These are phyloP conservation scores for Heterotrichella gracilis DNA, from an alignment of 352 stramenopile species.

Conservation along the genomic window DNA sequence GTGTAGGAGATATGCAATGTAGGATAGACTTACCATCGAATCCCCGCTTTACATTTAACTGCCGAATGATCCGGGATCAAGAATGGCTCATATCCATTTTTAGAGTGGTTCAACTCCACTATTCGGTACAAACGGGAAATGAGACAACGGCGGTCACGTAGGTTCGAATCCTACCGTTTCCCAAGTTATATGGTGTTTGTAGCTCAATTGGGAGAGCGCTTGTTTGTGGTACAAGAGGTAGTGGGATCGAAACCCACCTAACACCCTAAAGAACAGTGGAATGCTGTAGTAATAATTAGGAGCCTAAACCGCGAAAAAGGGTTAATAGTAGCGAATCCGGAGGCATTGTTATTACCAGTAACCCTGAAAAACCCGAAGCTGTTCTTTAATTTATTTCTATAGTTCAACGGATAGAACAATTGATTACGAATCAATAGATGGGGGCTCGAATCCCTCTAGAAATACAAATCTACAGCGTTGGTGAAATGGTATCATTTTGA, in stretches of 20 bases:
- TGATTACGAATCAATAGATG: background rate
- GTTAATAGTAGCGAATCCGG: no score
- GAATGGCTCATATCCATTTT: background rate
- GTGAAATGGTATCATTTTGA: no score
- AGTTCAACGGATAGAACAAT: slow-evolving; percentile 1
- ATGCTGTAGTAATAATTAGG: background rate
- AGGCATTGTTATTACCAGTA: no score
- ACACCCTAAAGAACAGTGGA: background rate
- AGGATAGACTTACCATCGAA: no score
- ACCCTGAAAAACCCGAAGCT: background rate
- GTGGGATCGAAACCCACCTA: background rate
- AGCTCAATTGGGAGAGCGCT: background rate
- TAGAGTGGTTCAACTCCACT: background rate
- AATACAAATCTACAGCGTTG: no score
- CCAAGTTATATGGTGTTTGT: background rate
- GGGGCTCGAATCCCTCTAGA: background rate
- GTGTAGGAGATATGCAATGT: no score
- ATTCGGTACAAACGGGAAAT: background rate
- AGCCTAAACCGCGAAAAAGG: background rate
- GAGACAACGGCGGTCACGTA: background rate
- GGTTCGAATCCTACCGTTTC: background rate
- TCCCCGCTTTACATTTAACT: no score
- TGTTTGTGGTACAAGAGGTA: background rate
- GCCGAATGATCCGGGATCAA: background rate
- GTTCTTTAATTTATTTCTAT: background rate